Conservation (phyloP, 2,329 filamentous ascomycete species). For the Chaetothyriales sp. region DNA sequence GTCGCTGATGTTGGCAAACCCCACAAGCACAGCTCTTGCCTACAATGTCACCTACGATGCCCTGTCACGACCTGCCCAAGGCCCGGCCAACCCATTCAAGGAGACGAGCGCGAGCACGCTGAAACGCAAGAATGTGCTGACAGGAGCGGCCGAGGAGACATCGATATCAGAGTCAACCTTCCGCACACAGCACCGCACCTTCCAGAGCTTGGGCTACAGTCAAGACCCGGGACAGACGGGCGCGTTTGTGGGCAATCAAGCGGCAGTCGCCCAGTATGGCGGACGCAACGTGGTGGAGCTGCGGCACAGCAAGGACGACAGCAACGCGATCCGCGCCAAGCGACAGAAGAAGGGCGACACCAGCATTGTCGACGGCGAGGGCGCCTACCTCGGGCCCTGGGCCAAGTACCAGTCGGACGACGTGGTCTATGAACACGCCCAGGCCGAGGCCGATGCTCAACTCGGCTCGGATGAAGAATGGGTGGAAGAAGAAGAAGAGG, state of each 20-base stretch:
- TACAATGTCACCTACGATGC: constrained; percentile 54
- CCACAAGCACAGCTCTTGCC: constrained; percentile 34
- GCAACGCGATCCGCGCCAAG: constrained; percentile 51
- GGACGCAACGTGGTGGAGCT: constrained; percentile 40
- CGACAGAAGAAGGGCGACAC: constrained; percentile 76
- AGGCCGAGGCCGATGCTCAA: constrained; percentile 53
- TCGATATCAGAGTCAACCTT: constrained; percentile 85
- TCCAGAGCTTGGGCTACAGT: constrained; percentile 49
- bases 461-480: constrained; percentile 67
- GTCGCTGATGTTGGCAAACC: constrained; percentile 37
- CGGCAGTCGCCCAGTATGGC: constrained; percentile 29
- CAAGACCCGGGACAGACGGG: constrained; percentile 31
- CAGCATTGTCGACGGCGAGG: constrained; percentile 68
- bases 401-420: constrained; percentile 66
- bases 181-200: constrained; percentile 67
- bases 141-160: constrained; percentile 75
- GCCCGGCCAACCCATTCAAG: constrained; percentile 63
- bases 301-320: constrained; percentile 53
- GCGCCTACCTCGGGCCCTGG: constrained; percentile 89
- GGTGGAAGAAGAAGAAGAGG: constrained; percentile 63
- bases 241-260: constrained; percentile 34
- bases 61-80: constrained; percentile 48
- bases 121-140: constrained; percentile 70
- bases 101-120: constrained; percentile 40
- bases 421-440: constrained; percentile 52